These are phyloP conservation scores for Kuraishia hungarica DNA, from an alignment of 805 yeast species.

Conservation along the genomic window DNA sequence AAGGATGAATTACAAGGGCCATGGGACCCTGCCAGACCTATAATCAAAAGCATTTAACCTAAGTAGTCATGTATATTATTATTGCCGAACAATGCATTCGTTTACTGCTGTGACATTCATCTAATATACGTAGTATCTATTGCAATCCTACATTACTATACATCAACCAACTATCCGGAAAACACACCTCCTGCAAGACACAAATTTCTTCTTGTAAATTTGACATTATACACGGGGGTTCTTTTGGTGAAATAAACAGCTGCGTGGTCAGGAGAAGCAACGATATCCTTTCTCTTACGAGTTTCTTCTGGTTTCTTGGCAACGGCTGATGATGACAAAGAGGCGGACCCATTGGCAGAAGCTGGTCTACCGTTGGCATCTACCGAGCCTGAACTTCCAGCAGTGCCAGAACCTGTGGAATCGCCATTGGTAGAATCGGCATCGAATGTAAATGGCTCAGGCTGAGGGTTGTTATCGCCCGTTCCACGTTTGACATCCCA, in stretches of 20 bases:
- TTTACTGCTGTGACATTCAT: too few relatives aligned
- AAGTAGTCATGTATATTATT: too few relatives aligned
- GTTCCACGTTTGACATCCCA: slow-evolving; percentile 94
- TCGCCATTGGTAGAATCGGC: slow-evolving; percentile 9
- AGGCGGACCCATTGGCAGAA: slow-evolving; percentile 9
- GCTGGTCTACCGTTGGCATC: slow-evolving; percentile 5
- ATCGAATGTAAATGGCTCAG: slow-evolving; percentile 46
- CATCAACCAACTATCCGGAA: slow-evolving; percentile 23
- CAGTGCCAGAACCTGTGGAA: slow-evolving; percentile 7
- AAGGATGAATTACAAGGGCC: slow-evolving; percentile 87
- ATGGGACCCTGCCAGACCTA: slow-evolving; percentile 85
- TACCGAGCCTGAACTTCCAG: slow-evolving; percentile 5
- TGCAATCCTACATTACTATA: neutral
- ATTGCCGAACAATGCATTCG: too few relatives aligned
- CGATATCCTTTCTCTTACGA: slow-evolving; percentile 52
- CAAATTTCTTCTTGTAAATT: slow-evolving; percentile 82
- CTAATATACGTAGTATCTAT: too few relatives aligned
- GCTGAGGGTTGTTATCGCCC: slow-evolving; percentile 62
- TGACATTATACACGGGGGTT: slow-evolving; percentile 90
- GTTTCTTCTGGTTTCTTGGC: slow-evolving; percentile 30
- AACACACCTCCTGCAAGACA: slow-evolving; percentile 93
- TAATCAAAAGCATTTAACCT: slow-evolving; percentile 26
- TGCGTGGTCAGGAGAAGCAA: slow-evolving; percentile 85
- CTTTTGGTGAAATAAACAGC: slow-evolving; percentile 90
- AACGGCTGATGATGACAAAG: slow-evolving; percentile 6